Evolutionary conservation across 1,139 yeast genomes (phyloP).

Genomic region (Saccharomyces hybrid): DNA sequence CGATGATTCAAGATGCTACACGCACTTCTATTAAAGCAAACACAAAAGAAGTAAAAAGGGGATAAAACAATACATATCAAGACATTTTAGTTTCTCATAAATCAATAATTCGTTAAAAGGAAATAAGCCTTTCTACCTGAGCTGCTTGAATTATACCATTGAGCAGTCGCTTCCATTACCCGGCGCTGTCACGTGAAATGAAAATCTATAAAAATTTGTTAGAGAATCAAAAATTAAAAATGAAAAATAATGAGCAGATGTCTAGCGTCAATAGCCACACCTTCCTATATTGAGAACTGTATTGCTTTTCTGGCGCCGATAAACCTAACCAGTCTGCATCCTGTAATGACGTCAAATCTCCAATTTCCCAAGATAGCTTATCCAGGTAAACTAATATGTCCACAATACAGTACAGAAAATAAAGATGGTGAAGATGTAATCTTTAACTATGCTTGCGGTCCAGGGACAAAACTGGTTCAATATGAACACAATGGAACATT

Average conservation of each 20-base stretch:
- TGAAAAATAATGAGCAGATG: not conserved
- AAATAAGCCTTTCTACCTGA: too few relatives aligned
- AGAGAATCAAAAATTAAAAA: not conserved
- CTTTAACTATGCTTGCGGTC: conserved; percentile 41
- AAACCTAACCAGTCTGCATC: not conserved
- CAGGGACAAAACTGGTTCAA: conserved; percentile 35
- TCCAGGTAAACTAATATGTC: conserved; percentile 69
- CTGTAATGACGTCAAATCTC: conserved; percentile 5
- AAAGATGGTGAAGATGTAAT: conserved; percentile 24
- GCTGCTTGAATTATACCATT: not conserved
- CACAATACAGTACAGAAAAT: conserved; percentile 32
- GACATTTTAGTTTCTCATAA: not conserved
- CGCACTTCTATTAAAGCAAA: conserved; percentile 59
- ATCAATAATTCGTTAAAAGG: not conserved
- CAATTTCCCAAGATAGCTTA: conserved; percentile 42
- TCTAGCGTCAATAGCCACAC: not conserved
- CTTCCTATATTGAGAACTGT: not conserved
- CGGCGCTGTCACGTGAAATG: not conserved
- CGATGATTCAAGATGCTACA: conserved; percentile 64
- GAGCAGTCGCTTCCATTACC: not conserved
- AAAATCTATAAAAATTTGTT: not conserved
- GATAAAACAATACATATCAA: conserved; percentile 1
- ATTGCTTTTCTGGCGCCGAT: not conserved
- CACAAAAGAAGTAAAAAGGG: not conserved
- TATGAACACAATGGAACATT: conserved; percentile 18